These are phyloP conservation scores for Globisporangium perplexum DNA, from an alignment of 352 stramenopile genomes.

Conservation along the genomic window DNA sequence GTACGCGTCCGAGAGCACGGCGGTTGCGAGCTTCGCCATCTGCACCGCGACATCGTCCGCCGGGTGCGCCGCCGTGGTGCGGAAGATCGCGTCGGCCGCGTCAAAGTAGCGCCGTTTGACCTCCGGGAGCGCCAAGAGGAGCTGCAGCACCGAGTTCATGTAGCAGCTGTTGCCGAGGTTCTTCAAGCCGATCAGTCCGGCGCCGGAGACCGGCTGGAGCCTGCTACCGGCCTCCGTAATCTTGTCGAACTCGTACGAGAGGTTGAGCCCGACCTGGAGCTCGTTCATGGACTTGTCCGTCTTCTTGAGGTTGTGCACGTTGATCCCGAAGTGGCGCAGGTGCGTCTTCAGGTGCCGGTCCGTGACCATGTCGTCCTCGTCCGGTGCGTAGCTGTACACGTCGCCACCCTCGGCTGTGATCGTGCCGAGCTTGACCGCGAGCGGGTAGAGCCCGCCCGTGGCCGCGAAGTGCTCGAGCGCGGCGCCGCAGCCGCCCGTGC, in stretches of 20 bases:
- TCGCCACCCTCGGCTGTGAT: slow-evolving; percentile 95
- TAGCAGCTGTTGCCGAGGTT: slow-evolving; percentile 99
- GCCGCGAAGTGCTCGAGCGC: slow-evolving; percentile 95
- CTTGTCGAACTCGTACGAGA: slow-evolving; percentile 96
- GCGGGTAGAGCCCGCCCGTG: slow-evolving; percentile 90
- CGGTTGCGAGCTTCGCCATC: slow-evolving; percentile 90
- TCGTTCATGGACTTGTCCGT: slow-evolving; percentile 99
- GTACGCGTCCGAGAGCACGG: slow-evolving; percentile 87
- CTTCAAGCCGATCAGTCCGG: slow-evolving; percentile 93
- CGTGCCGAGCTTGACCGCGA: slow-evolving; percentile 98
- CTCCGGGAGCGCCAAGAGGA: slow-evolving; percentile 85
- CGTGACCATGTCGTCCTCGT: slow-evolving; percentile 97
- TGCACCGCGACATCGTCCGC: slow-evolving; percentile 85
- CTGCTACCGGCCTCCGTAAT: slow-evolving; percentile 97
- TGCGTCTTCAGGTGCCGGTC: slow-evolving; percentile 94
- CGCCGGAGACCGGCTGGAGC: slow-evolving; percentile 87
- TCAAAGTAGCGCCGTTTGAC: slow-evolving; percentile 70
- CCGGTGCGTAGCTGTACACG: slow-evolving; percentile 97
- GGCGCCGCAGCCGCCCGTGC: slow-evolving; percentile 93
- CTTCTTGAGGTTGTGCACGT: slow-evolving; percentile 92
- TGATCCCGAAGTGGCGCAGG: slow-evolving; percentile 94
- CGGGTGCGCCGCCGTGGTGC: slow-evolving; percentile 11
- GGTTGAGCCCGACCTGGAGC: slow-evolving; percentile 96
- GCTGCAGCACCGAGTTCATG: slow-evolving; percentile 97
- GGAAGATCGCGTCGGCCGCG: slow-evolving; percentile 50